Base-by-base conservation (phyloP, 2,329 filamentous ascomycete genomes). In the Neocatenulostroma microsporum region DNA sequence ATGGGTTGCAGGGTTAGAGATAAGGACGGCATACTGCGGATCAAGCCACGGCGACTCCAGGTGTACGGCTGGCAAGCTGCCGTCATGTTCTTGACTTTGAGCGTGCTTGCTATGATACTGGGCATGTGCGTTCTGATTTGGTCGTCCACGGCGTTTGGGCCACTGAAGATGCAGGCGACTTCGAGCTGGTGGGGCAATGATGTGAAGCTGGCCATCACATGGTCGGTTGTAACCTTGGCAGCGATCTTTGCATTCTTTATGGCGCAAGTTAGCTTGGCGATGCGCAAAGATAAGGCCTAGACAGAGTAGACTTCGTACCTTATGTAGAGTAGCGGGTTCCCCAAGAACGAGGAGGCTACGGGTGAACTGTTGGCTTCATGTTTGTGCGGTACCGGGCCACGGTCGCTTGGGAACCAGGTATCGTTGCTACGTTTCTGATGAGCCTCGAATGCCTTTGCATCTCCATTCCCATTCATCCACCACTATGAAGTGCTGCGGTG, bases 1-100 rank as follows among this genome's bases (percentile, higher is more conserved):
- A 47, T 64, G n/a, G 39, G 50, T 42, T 24, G 48, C 47, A 28
- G 26, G 7, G 4, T 19, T 13, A 13, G 32, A 18, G 34, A 44
- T 15, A 51, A 51, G 32, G 43, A 47, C 5, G 53, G 55, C 2
- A 40, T 45, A 6, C 34, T 45, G 3, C 38, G 39, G 21, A 28
- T 38, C 20, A 23, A 25, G 29, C 36, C 36, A 10, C n/a, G 36
- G 23, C 13, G 36, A 13, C 27, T 38, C n/a, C 36, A 38, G 36
- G 36, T 32, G 8, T 38, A 32, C 33, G 36, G 36, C 7, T 38
- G 36, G 36, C 36, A 38, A 21, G 29, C 36, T 8, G 27, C 21
- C 15, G 27, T 38, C 17, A 38, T 38, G 36, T 38, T 38, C 29
- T 20, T 38, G 36, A 38, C 36, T 10, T 14, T 32, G 7, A 38